phyloP scores from a whole-genome alignment of 768 basidiomycete species.

The Leccinum disarticulatum region DNA sequence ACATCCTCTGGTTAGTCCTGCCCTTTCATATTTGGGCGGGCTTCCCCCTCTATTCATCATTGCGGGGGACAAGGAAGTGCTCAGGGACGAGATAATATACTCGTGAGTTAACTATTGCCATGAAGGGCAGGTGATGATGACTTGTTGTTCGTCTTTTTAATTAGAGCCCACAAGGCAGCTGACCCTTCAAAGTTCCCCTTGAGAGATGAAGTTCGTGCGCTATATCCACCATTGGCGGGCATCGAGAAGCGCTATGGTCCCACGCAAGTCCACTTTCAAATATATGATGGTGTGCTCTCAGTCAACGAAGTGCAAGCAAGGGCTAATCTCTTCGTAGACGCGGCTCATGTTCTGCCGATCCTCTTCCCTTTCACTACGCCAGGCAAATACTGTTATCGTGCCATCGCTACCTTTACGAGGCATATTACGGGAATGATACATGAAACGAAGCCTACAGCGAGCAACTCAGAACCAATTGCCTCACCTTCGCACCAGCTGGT shows the following conservation, averaged over 20 bases:
- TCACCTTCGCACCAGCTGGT: neutral
- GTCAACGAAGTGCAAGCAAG: constrained; percentile 19
- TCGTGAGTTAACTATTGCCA: constrained; percentile 45
- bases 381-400: constrained; percentile 77
- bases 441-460: constrained; percentile 12
- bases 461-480: constrained; percentile 10
- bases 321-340: constrained; percentile 41
- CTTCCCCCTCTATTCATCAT: constrained; percentile 85
- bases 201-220: constrained; percentile 39
- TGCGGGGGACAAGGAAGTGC: constrained; percentile 86
- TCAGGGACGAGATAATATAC: constrained; percentile 91
- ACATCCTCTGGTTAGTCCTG: constrained; percentile 85
- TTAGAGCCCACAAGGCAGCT: constrained; percentile 90
- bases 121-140: neutral
- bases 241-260: constrained; percentile 55
- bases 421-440: constrained; percentile 54
- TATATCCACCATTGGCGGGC: constrained; percentile 58
- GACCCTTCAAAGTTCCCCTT: constrained; percentile 68
- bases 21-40: constrained; percentile 82
- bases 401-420: constrained; percentile 69
- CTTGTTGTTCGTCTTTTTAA: neutral
- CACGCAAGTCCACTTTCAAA: constrained; percentile 87
- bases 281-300: constrained; percentile 70
- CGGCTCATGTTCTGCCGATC: constrained; percentile 71
- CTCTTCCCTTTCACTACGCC: constrained; percentile 76